phyloP scores from a whole-genome alignment of 2,329 filamentous ascomycete species.

The Orbilia javanica region DNA sequence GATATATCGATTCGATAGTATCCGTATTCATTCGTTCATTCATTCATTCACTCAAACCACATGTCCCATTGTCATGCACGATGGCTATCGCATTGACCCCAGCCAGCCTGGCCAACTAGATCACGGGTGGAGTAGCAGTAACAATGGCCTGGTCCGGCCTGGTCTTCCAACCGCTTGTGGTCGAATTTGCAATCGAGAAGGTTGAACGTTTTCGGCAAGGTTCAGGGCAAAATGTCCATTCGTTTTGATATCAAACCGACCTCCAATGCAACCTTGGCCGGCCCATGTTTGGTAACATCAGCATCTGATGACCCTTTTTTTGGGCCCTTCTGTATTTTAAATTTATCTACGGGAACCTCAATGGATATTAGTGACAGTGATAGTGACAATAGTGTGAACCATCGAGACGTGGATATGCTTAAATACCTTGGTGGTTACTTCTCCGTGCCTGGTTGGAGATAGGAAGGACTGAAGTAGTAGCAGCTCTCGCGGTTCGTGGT shows the following conservation, averaged over 20 bases:
- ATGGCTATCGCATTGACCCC: no score
- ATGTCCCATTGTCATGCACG: background rate
- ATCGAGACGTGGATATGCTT: background rate
- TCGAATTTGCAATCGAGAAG: background rate
- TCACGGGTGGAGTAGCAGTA: no score
- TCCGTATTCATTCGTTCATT: no score
- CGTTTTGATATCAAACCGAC: background rate
- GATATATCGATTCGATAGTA: background rate
- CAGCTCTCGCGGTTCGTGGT: no score
- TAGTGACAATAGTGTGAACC: background rate
- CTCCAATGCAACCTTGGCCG: background rate
- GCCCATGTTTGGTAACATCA: background rate
- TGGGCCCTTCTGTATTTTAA: background rate
- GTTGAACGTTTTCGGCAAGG: constrained; percentile 7
- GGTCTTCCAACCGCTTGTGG: background rate
- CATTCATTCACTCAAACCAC: background rate
- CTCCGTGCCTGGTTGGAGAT: no score
- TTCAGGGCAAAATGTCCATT: constrained; percentile 1
- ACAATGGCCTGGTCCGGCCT: background rate
- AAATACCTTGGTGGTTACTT: background rate
- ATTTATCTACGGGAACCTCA: background rate
- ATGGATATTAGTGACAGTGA: background rate
- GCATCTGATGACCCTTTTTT: constrained; percentile 4
- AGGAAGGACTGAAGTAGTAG: no score
- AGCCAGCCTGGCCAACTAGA: no score